phyloP scores from a whole-genome alignment of 75 land plant genomes.

The Cryptomeria japonica region DNA sequence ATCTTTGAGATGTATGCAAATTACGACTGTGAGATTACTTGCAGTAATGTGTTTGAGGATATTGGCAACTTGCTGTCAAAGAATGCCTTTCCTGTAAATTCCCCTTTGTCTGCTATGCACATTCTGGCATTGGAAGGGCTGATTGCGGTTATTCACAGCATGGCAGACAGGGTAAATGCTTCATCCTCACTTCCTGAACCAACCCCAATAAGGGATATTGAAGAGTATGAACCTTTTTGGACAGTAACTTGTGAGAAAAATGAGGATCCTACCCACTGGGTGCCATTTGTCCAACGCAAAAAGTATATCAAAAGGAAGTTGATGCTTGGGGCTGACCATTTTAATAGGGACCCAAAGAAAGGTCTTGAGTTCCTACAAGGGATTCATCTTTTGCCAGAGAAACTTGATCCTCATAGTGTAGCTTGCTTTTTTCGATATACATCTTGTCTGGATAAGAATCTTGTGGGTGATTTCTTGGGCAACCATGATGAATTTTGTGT shows the following conservation, averaged over 20 bases:
- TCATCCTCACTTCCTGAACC: constrained; percentile 7
- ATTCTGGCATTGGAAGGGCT: constrained; percentile 94
- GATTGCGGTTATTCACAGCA: constrained; percentile 61
- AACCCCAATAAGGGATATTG: constrained; percentile 22
- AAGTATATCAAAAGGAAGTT: constrained; percentile 76
- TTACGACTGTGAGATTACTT: constrained; percentile 82
- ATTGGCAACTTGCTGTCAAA: constrained; percentile 80
- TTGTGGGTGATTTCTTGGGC: constrained; percentile 86
- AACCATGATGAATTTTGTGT: constrained; percentile 82
- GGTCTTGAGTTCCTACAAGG: constrained; percentile 85
- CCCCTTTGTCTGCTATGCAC: constrained; percentile 73
- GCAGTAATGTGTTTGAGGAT: constrained; percentile 80
- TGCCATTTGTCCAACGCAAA: constrained; percentile 59
- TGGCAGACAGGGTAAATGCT: constrained; percentile 53
- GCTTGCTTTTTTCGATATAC: constrained; percentile 90
- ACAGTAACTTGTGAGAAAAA: constrained; percentile 43
- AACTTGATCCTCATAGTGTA: constrained; percentile 69
- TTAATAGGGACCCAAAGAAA: constrained; percentile 91
- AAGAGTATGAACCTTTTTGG: constrained; percentile 78
- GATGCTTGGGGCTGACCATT: constrained; percentile 85
- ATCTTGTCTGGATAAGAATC: constrained; percentile 74
- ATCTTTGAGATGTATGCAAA: constrained; percentile 85
- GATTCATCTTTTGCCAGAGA: constrained; percentile 58
- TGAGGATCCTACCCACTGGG: constrained; percentile 61
- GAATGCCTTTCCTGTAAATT: constrained; percentile 70